Evolutionary conservation across 345 rosid genomes (phyloP), one percentile per base, ranked within the genome.

Genomic region (Bruguiera gymnorhiza): DNA sequence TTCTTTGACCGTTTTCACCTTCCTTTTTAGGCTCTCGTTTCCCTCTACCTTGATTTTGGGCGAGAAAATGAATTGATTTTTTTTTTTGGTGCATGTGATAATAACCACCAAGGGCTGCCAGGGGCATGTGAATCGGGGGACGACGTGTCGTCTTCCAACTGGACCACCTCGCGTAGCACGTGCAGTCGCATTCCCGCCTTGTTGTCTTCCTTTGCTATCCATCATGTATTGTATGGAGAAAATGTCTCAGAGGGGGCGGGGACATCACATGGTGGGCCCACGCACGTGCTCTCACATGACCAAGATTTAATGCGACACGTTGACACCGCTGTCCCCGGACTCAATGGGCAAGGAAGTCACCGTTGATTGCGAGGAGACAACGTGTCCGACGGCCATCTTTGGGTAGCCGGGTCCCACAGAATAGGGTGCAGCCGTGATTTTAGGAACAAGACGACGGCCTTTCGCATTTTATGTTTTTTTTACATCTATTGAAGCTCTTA

Each of bases 231-330:
- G 11, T 46, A 7, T 18, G 2, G 19, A 48, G 11, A 27, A 36
- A 34, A 34, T 8, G 37, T 7, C 37, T 34, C 10, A 7, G 9
- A 7, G 37, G 1, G 37, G 37, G 37, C 37, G 9, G 37, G 37
- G 9, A 34, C 32, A 60, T 52, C 87, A 85, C 87, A 77, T 86
- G 86, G 89, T 73, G 85, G 90, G 82, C 62, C 78, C 83, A 67
- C 0, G 83, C 87, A 88, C 89, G 87, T 84, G 90, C 84, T 62
- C 43, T 77, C 97, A 88, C 92, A 83, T 91, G 95, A 77, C 23
- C 59, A n/a, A 58, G 48, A 64, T 23, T 60, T 27, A 26, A 18
- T 51, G 66, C 60, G 20, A 2, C 20, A 2, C 5, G 16, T 43
- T 43, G 18, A 43, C 50, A 79, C 78, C 65, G 0, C 20, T 6